A percentile compares a stretch with the other conserved stretches of the same genome.
phyloP scores from a whole-genome alignment of 176 grass and related monocot genomes.

The Avena atlantica region DNA sequence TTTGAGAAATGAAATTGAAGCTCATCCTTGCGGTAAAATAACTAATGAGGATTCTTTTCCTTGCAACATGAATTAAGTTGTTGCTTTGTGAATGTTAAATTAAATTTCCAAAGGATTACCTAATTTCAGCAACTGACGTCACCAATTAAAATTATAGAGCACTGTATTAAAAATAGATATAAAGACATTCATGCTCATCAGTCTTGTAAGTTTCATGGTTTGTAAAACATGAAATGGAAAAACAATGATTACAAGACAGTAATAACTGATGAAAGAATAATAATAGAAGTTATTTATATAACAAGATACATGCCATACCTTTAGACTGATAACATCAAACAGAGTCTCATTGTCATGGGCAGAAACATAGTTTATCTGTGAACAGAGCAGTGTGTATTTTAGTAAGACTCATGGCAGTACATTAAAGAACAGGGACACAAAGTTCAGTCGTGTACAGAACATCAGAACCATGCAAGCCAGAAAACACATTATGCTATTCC shows the following conservation, averaged over 20 bases:
- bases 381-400: constrained; percentile 24
- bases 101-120: constrained; percentile 12
- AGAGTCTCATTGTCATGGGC: constrained; percentile 97
- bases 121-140: neutral
- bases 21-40: neutral
- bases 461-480: constrained; percentile 1
- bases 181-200: neutral
- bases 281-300: neutral
- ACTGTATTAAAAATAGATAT: neutral
- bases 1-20: constrained; percentile 8
- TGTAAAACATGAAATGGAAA: constrained; percentile 13
- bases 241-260: neutral
- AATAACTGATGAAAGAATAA: constrained; percentile 13
- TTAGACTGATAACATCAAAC: constrained; percentile 92
- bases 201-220: constrained; percentile 9
- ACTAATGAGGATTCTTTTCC: neutral
- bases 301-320: constrained; percentile 53
- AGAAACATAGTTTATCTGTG: constrained; percentile 93
- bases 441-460: neutral
- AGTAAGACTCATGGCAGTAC: constrained; percentile 12
- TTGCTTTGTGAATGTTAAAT: constrained; percentile 17
- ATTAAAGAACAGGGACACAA: constrained; percentile 6
- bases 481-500: constrained; percentile 19
- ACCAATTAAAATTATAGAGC: neutral
- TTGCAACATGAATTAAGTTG: constrained; percentile 2